Evolutionary conservation across 192 early-diverging fungal species (phyloP).

Genomic region (Podila minutissima): DNA sequence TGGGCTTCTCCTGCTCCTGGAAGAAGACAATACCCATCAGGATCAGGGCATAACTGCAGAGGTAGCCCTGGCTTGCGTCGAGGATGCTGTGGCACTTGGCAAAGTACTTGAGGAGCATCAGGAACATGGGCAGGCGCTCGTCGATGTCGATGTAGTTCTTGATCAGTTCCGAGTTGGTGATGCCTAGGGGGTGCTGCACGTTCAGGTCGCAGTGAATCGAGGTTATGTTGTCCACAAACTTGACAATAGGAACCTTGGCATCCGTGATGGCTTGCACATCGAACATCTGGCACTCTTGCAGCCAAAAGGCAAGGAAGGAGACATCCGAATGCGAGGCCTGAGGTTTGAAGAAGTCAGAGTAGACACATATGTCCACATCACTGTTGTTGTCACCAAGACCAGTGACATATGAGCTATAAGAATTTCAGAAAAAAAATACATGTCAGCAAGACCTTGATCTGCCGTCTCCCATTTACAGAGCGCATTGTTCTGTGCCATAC

Average conservation of each 20-base stretch:
- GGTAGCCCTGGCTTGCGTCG: slow-evolving; percentile 19
- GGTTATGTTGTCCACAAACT: slow-evolving; percentile 33
- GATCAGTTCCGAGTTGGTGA: slow-evolving; percentile 47
- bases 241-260: slow-evolving; percentile 55
- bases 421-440: not conserved
- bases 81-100: slow-evolving; percentile 39
- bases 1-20: slow-evolving; percentile 9
- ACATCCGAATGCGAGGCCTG: slow-evolving; percentile 4
- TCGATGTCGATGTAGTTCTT: slow-evolving; percentile 46
- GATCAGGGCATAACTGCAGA: slow-evolving; percentile 44
- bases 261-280: slow-evolving; percentile 24
- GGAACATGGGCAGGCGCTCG: slow-evolving; percentile 29
- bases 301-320: slow-evolving; percentile 11
- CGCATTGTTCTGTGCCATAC: slow-evolving; percentile 8
- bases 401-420: slow-evolving; percentile 20
- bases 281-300: slow-evolving; percentile 21
- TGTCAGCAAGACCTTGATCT: not conserved
- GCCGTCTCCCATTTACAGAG: not conserved
- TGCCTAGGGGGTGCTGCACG: slow-evolving; percentile 37
- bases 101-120: slow-evolving; percentile 44
- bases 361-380: slow-evolving; percentile 38
- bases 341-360: not conserved
- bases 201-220: slow-evolving; percentile 50
- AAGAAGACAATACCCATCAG: slow-evolving; percentile 47
- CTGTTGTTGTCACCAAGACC: slow-evolving; percentile 22